These are phyloP conservation scores for Corynespora cassiicola DNA, from an alignment of 2,329 filamentous ascomycete species.

Conservation along the genomic window DNA sequence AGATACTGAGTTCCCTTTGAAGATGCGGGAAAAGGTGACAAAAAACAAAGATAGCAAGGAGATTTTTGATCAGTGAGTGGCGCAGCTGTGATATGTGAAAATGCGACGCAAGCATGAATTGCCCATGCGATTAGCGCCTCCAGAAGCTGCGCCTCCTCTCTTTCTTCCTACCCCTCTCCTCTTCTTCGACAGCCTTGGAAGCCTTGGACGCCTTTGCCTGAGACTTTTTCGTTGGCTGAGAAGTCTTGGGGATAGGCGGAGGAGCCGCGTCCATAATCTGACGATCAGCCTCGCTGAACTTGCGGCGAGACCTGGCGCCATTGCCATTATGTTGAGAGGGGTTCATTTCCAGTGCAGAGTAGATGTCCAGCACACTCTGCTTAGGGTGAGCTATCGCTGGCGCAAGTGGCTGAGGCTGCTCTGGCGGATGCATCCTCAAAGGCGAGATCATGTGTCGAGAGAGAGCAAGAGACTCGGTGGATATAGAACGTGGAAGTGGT, in stretches of 20 bases:
- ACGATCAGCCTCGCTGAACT: constrained; percentile 3
- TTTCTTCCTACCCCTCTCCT: constrained; percentile 11
- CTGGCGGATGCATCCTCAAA: no score
- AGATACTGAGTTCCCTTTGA: no score
- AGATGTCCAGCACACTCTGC: constrained; percentile 8
- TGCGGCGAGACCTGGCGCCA: neutral
- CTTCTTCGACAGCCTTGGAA: constrained; percentile 1
- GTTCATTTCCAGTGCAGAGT: constrained; percentile 5
- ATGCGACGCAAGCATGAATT: no score
- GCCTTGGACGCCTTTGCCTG: constrained; percentile 1
- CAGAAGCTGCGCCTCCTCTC: constrained; percentile 16
- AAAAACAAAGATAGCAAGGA: no score
- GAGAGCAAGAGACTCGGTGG: constrained; percentile 1
- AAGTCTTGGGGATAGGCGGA: constrained; percentile 13
- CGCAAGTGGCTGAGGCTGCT: no score
- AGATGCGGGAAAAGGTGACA: no score
- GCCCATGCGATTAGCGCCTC: constrained; percentile 9
- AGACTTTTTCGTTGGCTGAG: no score
- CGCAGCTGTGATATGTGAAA: no score
- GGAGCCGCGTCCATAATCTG: constrained; percentile 8
- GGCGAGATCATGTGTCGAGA: no score
- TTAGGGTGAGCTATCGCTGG: no score
- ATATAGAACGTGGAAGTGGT: constrained; percentile 2
- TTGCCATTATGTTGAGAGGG: constrained; percentile 1
- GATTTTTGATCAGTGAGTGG: no score